These are phyloP conservation scores for Xylaria digitata DNA, from an alignment of 2,329 filamentous ascomycete genomes.

Conservation along the genomic window DNA sequence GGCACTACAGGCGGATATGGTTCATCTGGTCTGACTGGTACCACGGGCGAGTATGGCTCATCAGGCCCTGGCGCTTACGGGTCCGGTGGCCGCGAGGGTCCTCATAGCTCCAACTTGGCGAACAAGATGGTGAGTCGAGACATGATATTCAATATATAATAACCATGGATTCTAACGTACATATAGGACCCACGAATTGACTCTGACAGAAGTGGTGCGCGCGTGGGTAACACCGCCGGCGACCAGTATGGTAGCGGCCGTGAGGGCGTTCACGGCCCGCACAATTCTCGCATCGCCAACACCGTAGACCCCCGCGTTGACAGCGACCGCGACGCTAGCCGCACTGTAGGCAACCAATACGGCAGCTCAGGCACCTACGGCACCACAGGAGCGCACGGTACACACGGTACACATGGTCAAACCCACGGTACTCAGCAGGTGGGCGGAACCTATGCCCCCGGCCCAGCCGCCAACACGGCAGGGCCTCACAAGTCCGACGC, in stretches of 20 bases:
- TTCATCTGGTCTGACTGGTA: constrained; percentile 7
- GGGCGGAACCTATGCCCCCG: constrained; percentile 48
- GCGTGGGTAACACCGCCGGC: constrained; percentile 45
- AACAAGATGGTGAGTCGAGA: constrained; percentile 56
- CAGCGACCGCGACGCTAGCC: constrained; percentile 59
- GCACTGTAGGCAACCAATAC: constrained; percentile 51
- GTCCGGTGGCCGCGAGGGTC: constrained; percentile 51
- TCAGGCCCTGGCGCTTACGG: constrained; percentile 37
- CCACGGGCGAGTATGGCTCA: constrained; percentile 14
- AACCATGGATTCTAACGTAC: not conserved
- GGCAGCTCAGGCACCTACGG: constrained; percentile 45
- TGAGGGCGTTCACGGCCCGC: constrained; percentile 55
- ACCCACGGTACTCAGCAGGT: constrained; percentile 41
- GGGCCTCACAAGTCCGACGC: constrained; percentile 65
- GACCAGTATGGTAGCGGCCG: constrained; percentile 48
- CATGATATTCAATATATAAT: not conserved
- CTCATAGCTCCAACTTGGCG: constrained; percentile 58
- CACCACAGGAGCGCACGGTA: constrained; percentile 43
- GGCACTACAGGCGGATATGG: constrained; percentile 11
- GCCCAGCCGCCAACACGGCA: constrained; percentile 58
- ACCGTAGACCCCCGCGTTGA: constrained; percentile 64
- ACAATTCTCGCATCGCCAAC: constrained; percentile 58
- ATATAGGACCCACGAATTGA: constrained; percentile 63
- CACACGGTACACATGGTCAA: constrained; percentile 42
- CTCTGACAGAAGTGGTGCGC: constrained; percentile 56